Evolutionary conservation across 495 filamentous ascomycete genomes (phyloP), one percentile per base, ranked within the genome.

Genomic region (Aspergillus mulundensis): DNA sequence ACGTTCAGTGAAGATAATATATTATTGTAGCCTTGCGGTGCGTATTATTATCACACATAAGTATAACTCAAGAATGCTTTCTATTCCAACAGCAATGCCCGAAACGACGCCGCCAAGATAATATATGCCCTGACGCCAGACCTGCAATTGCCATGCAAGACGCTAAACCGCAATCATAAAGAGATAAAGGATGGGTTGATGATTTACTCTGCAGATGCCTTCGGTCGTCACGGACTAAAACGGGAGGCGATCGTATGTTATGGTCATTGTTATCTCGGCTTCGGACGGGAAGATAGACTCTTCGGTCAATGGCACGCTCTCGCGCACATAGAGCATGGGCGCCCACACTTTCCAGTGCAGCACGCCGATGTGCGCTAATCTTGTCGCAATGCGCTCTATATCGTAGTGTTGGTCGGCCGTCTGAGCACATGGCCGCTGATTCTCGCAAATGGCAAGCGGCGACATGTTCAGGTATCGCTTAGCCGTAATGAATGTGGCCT

Each of bases 311-410:
- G 65, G 62, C 34, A 72, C 63, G 53, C 69, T 70, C 47, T 74
- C 73, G 19, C 67, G 64, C 15, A 75, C 66, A 65, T 89, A 95
- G 0, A 84, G 81, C 44, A 89, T 69, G 28, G 84, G 83, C 6
- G 82, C 85, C 91, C 91, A 96, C 3, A 95, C 85, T 47, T 86
- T 78, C 91, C 91, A 96, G 68, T 96, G 90, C 20, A 95, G 70
- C 18, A 91, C 78, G 8, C 84, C 83, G 40, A 96, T 81, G 61
- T 95, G 91, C 11, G 90, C 84, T 38, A 94, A 74, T 25, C 87
- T 84, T 54, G 81, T 84, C 1, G 87, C 83, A 62, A 93, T 82
- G 50, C 89, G 84, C 43, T 83, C 80, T 16, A 88, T 68, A 50
- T 82, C 81, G 23, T 71, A 77, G 40, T 75, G 65, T 2, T 65